Base-by-base conservation (phyloP, 306 rosid species). In the Leucaena leucocephala region DNA sequence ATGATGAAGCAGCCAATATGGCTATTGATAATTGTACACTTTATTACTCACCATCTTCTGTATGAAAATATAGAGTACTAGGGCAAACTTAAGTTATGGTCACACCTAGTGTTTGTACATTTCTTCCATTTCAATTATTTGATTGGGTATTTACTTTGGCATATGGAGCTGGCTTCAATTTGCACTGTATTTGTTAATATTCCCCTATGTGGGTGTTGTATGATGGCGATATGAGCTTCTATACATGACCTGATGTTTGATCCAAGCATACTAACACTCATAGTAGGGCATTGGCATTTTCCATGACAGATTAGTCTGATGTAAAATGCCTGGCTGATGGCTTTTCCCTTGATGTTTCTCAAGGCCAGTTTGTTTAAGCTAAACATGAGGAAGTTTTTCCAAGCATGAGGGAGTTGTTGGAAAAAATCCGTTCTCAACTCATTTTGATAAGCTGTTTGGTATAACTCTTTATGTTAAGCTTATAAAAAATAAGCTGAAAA, bases 11-110 rank as follows among this genome's bases (percentile, higher is more conserved):
- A 70, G 66, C 78, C 35, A 39, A 52, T 57, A 55, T 48, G 54
- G 54, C 57, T 77, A 43, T 49, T 49, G 42, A 66, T 82, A 17
- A 76, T 66, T 48, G 27, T 71, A 71, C 70, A 66, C 61, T 33
- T 76, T 64, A 22, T 45, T 13, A 14, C 65, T 64, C 80, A 74
- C 69, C 8, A 2, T 52, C 42, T 71, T 66, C 72, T 73, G 22
- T 45, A 2, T 58, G 34, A 14, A 80, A 67, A 55, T 40, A 16
- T 80, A 40, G 43, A 69, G 46, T 22, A 49, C 39, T 46, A 57
- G 38, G 48, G 80, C 39, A 33, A 67, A 76, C 72, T 46, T 49
- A 21, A 63, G 58, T 34, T 54, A 46, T 46, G 27, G 11, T 67
- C 45, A 33, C 54, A 19, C 64, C 15, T 49, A 2, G n/a, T 63